phyloP scores from a whole-genome alignment of 2,329 filamentous ascomycete genomes.

The Aspergillus thermomutatus region DNA sequence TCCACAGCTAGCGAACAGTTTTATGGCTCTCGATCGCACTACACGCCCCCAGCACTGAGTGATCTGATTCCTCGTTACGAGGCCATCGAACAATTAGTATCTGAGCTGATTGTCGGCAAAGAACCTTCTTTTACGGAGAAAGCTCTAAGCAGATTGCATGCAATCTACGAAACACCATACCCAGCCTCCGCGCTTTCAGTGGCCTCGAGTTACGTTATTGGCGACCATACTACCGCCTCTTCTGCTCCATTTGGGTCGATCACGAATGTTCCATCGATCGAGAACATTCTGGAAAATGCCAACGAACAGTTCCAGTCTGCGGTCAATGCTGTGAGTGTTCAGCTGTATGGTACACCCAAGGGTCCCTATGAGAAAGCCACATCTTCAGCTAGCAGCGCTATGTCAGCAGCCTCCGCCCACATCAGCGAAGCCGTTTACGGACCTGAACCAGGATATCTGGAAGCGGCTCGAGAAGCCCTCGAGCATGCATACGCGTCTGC shows the following conservation, averaged over 20 bases:
- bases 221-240: constrained; percentile 41
- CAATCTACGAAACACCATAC: constrained; percentile 65
- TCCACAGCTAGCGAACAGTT: constrained; percentile 65
- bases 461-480: constrained; percentile 53
- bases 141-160: constrained; percentile 67
- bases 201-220: constrained; percentile 52
- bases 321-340: constrained; percentile 57
- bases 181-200: constrained; percentile 39
- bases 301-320: constrained; percentile 56
- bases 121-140: constrained; percentile 80
- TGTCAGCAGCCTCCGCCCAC: constrained; percentile 48
- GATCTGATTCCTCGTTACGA: constrained; percentile 63
- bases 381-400: constrained; percentile 52
- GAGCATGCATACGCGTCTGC: constrained; percentile 54
- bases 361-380: constrained; percentile 53
- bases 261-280: constrained; percentile 56
- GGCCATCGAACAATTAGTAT: constrained; percentile 67
- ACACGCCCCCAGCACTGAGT: constrained; percentile 61
- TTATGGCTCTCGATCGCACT: constrained; percentile 64
- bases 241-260: constrained; percentile 32
- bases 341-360: constrained; percentile 57
- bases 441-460: constrained; percentile 49
- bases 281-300: constrained; percentile 56
- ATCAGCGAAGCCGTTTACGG: constrained; percentile 57
- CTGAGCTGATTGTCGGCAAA: constrained; percentile 71